Conservation (phyloP, 1,139 yeast genomes). For the Candida tetrigidarum region DNA sequence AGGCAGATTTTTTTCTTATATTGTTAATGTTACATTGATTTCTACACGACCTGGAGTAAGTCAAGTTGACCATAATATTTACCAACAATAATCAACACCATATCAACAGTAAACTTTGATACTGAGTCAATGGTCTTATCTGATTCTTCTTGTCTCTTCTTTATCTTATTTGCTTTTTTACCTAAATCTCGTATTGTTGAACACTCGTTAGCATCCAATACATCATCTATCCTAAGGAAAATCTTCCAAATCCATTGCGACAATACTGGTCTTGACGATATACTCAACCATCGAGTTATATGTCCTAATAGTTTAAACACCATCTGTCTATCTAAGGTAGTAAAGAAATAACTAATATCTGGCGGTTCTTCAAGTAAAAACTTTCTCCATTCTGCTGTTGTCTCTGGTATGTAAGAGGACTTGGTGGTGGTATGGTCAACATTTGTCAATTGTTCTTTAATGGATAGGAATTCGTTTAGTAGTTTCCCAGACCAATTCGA, state of each 20-base stretch:
- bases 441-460: constrained; percentile 11
- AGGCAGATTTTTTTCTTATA: too few relatives aligned
- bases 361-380: constrained; percentile 37
- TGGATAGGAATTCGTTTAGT: constrained; percentile 8
- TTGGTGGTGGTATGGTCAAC: background rate
- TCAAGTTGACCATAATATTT: constrained; percentile 44
- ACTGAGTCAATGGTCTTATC: constrained; percentile 12
- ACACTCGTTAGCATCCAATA: constrained; percentile 37
- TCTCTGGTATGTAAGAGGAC: constrained; percentile 23
- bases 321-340: constrained; percentile 34
- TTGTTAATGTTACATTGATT: background rate
- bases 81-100: constrained; percentile 38
- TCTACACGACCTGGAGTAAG: constrained; percentile 18
- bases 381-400: constrained; percentile 38
- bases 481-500: constrained; percentile 10
- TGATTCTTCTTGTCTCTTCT: constrained; percentile 16
- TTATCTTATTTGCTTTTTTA: constrained; percentile 39
- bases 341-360: constrained; percentile 23
- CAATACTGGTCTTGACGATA: constrained; percentile 29
- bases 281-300: constrained; percentile 44
- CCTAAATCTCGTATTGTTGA: constrained; percentile 44
- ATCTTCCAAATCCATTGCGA: constrained; percentile 44
- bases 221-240: constrained; percentile 38
- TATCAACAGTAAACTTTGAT: constrained; percentile 30
- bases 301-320: constrained; percentile 40